phyloP scores from a whole-genome alignment of 1,284 basidiomycete genomes.

The Sporisorium sorghi region DNA sequence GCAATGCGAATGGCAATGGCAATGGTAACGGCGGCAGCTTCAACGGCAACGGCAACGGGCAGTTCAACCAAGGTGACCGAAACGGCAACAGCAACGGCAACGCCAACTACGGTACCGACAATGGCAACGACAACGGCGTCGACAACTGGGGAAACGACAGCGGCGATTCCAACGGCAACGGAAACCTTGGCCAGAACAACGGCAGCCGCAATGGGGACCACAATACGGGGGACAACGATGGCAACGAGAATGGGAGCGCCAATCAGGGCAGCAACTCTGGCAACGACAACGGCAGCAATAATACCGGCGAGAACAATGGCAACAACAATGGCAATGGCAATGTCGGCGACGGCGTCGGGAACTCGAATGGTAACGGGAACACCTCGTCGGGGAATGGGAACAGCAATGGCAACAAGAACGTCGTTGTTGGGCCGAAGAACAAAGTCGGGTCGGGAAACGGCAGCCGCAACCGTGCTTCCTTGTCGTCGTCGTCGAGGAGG shows the following conservation, averaged over 20 bases:
- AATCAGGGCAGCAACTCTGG: neutral
- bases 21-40: constrained; percentile 10
- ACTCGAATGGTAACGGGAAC: constrained; percentile 8
- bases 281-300: neutral
- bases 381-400: constrained; percentile 11
- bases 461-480: constrained; percentile 8
- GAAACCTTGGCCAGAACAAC: constrained; percentile 1
- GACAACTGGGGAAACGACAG: constrained; percentile 6
- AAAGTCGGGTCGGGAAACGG: constrained; percentile 13
- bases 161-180: constrained; percentile 11
- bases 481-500: too few species aligned
- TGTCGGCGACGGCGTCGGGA: neutral
- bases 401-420: constrained; percentile 11
- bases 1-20: constrained; percentile 15
- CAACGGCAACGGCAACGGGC: constrained; percentile 5
- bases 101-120: constrained; percentile 7
- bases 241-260: constrained; percentile 4
- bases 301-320: constrained; percentile 1
- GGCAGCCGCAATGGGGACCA: constrained; percentile 8
- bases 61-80: constrained; percentile 7
- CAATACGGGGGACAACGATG: constrained; percentile 11
- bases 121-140: constrained; percentile 16
- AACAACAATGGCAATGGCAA: constrained; percentile 8
- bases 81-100: constrained; percentile 18
- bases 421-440: constrained; percentile 1